phyloP scores from a whole-genome alignment of 768 basidiomycete genomes.

The Amanita muscaria region DNA sequence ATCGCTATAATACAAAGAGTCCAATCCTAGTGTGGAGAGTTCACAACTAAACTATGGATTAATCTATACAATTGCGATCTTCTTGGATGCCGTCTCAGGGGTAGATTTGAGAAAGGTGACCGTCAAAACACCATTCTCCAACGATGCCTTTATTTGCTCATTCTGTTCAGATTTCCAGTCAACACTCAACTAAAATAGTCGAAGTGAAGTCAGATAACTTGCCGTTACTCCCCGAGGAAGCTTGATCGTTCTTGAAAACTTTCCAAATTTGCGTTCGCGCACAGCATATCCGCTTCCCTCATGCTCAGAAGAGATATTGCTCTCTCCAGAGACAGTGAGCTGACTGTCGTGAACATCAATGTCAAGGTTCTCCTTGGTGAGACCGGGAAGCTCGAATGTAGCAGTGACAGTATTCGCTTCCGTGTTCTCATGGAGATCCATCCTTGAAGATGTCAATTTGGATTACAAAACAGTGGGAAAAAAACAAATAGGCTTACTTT shows the following conservation, averaged over 20 bases:
- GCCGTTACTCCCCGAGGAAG: conserved; percentile 51
- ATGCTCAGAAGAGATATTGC: conserved; percentile 23
- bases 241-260: conserved; percentile 37
- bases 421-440: conserved; percentile 48
- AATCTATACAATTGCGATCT: conserved; percentile 19
- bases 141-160: conserved; percentile 31
- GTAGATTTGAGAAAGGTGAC: conserved; percentile 43
- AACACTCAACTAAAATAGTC: neutral
- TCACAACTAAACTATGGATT: too few relatives aligned
- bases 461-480: too few relatives aligned
- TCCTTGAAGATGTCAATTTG: conserved; percentile 23
- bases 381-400: conserved; percentile 53
- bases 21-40: too few relatives aligned
- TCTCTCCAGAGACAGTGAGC: conserved; percentile 33
- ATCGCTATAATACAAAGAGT: too few relatives aligned
- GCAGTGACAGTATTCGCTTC: conserved; percentile 45
- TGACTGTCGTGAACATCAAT: conserved; percentile 46
- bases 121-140: conserved; percentile 43
- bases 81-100: conserved; percentile 26
- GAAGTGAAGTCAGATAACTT: conserved; percentile 10
- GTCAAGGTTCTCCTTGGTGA: conserved; percentile 43
- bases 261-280: conserved; percentile 44
- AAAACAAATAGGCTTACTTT: neutral
- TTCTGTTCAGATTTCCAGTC: conserved; percentile 13
- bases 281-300: conserved; percentile 36